A percentile compares a stretch with the other conserved stretches of the same genome.
phyloP scores from a whole-genome alignment of 257 asterid genomes.

The Solanum stenotomum region DNA sequence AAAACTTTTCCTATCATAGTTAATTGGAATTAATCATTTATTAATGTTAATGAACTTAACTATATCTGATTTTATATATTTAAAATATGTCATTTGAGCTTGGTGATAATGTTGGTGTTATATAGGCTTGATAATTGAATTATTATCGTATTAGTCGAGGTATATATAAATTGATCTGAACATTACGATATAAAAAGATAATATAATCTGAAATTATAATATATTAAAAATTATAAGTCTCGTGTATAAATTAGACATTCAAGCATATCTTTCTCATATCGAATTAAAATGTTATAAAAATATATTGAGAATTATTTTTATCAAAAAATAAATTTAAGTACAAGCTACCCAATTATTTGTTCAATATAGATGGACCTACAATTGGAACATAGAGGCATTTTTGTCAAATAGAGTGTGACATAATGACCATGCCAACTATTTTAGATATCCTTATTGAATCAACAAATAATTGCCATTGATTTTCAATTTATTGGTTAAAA shows the following conservation, averaged over 20 bases:
- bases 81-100: neutral
- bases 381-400: neutral
- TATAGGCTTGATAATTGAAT: neutral
- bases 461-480: neutral
- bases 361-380: neutral
- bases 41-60: neutral
- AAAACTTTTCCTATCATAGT: neutral
- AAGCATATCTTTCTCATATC: neutral
- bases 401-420: neutral
- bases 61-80: neutral
- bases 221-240: neutral
- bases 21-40: neutral
- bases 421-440: neutral
- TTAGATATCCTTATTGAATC: neutral
- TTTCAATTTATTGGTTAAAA: neutral
- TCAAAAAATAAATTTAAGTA: neutral
- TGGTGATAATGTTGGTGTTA: neutral
- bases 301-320: neutral
- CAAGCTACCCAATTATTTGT: neutral
- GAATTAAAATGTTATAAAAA: neutral
- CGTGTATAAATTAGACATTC: neutral
- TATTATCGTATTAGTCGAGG: neutral
- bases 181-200: neutral
- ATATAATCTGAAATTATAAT: neutral
- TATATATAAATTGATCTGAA: neutral